Evolutionary conservation across 352 stramenopile genomes (phyloP).

Genomic region (Blastocystis sp.): DNA sequence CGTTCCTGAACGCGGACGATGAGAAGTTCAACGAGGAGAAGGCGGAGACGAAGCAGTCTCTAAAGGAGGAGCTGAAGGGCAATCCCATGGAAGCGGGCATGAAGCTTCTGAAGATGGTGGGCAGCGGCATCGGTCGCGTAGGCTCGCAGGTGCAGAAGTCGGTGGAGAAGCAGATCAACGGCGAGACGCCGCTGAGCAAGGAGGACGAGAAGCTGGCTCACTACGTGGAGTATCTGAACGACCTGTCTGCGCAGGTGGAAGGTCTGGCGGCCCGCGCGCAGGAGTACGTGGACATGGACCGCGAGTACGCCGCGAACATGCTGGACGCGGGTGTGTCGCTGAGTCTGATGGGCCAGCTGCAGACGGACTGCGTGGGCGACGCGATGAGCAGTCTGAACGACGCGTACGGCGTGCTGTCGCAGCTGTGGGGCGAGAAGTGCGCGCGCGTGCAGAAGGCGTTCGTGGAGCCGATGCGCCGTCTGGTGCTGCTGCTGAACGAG

Average conservation of each 20-base stretch:
- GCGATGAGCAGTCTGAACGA: slow-evolving; percentile 12
- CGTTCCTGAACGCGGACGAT: slow-evolving; percentile 38
- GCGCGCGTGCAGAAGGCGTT: not conserved
- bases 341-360: slow-evolving; percentile 9
- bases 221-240: slow-evolving; percentile 33
- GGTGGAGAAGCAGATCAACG: slow-evolving; percentile 14
- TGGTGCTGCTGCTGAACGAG: slow-evolving; percentile 13
- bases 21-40: slow-evolving; percentile 30
- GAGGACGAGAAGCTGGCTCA: slow-evolving; percentile 41
- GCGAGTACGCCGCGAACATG: not conserved
- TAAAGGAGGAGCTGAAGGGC: slow-evolving; percentile 10
- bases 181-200: slow-evolving; percentile 30
- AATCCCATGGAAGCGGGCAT: slow-evolving; percentile 30
- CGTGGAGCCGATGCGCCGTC: slow-evolving; percentile 13
- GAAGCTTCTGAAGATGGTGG: slow-evolving; percentile 49
- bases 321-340: not conserved
- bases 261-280: not conserved
- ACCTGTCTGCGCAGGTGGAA: slow-evolving; percentile 10
- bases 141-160: slow-evolving; percentile 26
- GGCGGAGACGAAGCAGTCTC: slow-evolving; percentile 31
- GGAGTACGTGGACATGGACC: slow-evolving; percentile 11
- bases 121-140: not conserved
- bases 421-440: slow-evolving; percentile 1
- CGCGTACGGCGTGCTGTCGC: not conserved
- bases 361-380: slow-evolving; percentile 29